A percentile compares a stretch with the other conserved stretches of the same genome.
phyloP scores from a whole-genome alignment of 2,329 filamentous ascomycete species.

The Penicillium psychrosexuale region DNA sequence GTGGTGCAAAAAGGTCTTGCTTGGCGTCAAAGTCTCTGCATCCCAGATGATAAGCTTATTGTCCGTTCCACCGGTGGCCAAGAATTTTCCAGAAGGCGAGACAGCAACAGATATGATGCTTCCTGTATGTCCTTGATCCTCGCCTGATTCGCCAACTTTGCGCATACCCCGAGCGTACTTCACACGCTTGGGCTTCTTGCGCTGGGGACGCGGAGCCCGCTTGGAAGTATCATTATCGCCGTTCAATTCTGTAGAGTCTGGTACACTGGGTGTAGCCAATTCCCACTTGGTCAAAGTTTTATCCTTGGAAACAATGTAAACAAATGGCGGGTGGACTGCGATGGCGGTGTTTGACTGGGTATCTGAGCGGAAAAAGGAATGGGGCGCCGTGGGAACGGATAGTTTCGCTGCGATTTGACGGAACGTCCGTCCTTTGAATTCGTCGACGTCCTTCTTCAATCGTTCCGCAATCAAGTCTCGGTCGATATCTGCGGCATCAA shows the following conservation, averaged over 20 bases:
- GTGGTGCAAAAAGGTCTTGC: slow-evolving; percentile 87
- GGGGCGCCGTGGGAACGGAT: slow-evolving; percentile 63
- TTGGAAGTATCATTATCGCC: slow-evolving; percentile 60
- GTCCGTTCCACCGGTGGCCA: slow-evolving; percentile 86
- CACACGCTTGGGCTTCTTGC: slow-evolving; percentile 46
- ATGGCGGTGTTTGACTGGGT: slow-evolving; percentile 75
- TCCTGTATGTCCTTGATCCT: slow-evolving; percentile 70
- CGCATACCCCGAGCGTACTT: slow-evolving; percentile 50
- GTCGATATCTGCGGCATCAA: slow-evolving; percentile 92
- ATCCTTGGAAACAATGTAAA: slow-evolving; percentile 88
- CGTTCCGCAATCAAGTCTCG: slow-evolving; percentile 86
- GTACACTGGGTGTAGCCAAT: slow-evolving; percentile 53
- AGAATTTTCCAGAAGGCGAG: slow-evolving; percentile 82
- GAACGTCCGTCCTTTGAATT: slow-evolving; percentile 87
- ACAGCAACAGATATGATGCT: slow-evolving; percentile 81
- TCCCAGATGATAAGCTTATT: slow-evolving; percentile 85
- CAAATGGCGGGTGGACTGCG: slow-evolving; percentile 72
- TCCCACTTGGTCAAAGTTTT: slow-evolving; percentile 84
- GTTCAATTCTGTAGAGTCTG: slow-evolving; percentile 51
- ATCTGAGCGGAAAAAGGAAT: slow-evolving; percentile 74
- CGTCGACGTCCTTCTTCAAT: slow-evolving; percentile 85
- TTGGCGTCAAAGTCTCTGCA: slow-evolving; percentile 69
- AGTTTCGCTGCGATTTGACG: slow-evolving; percentile 72
- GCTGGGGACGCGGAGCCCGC: slow-evolving; percentile 52
- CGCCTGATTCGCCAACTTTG: slow-evolving; percentile 38